Base-by-base conservation (phyloP, 202 grass and related monocot species). In the Setaria viridis region DNA sequence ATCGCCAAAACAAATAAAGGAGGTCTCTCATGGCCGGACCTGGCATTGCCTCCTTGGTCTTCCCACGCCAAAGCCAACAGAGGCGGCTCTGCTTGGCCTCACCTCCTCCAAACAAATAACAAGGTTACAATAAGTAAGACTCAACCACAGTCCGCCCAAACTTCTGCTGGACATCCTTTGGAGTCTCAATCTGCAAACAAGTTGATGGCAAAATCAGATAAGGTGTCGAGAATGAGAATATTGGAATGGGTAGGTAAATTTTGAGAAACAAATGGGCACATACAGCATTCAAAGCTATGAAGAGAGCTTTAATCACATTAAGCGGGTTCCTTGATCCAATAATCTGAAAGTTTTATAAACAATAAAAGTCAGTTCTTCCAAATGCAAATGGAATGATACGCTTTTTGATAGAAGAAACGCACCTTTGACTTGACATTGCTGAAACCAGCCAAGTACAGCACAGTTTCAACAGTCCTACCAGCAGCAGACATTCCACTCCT, bases 291-390 rank as follows among this genome's bases (percentile, higher is more conserved):
- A 99, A 72, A 51, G 96, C 93, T 87, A 91, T 99, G 88, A 99
- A 99, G 68, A 99, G 96, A 79, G 93, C 93, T 63, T 93, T 96
- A 55, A 99, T 89, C 17, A 94, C 88, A 78, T 95, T 99, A 73
- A 96, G 88, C 6, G 91, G 96, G 84, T 91, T 99, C 85, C 96
- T 99, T 21, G 96, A 99, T 73, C 97, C 93, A 85, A 99, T 94
- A 79, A 99, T 96, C 91, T 96, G 88, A 47, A 79, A 76, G 39
- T 41, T 32, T 32, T 1, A 19, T 79, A 62, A 35, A 50, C 11
- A 65, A 37, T 3, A 75, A 20, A 55, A 37, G 15, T 80, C 12
- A 82, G 14, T 56, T 46, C 43, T 54, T 49, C 5, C 60, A 79
- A 70, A 65, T 56, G 8, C 49, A 63, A 75, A 79, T 76, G 33